Conservation (phyloP, 2,329 filamentous ascomycete species). For the Thyridium curvatum region DNA sequence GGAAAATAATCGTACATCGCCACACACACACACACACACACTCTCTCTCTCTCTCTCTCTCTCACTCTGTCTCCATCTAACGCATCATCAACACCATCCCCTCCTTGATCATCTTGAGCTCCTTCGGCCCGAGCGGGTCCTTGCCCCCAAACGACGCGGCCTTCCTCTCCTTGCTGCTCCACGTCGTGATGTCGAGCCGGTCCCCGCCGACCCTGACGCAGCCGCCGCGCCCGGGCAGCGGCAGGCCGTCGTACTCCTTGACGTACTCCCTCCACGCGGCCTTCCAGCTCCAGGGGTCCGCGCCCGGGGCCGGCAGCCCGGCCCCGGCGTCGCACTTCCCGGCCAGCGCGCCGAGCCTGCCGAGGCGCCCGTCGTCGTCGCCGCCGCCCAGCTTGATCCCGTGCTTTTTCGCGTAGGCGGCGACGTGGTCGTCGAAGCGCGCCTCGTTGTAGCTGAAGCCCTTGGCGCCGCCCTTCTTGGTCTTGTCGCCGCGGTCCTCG, state of each 20-base stretch:
- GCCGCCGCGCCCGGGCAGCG: not conserved
- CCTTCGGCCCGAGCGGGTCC: constrained; percentile 25
- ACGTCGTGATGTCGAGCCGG: constrained; percentile 26
- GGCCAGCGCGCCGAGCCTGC: constrained; percentile 9
- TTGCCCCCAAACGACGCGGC: constrained; percentile 19
- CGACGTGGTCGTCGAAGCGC: constrained; percentile 21
- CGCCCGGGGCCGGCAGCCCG: constrained; percentile 16
- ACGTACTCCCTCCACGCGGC: constrained; percentile 14
- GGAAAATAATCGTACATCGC: too few relatives aligned
- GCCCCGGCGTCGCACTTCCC: constrained; percentile 12
- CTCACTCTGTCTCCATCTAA: too few relatives aligned
- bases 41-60: too few relatives aligned
- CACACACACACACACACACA: too few relatives aligned
- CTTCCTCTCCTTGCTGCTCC: constrained; percentile 24
- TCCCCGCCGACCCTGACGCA: constrained; percentile 27
- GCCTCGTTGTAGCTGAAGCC: constrained; percentile 12
- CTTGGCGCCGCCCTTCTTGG: constrained; percentile 9
- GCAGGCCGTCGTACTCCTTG: constrained; percentile 5
- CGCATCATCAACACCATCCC: constrained; percentile 23
- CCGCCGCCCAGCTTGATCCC: constrained; percentile 19
- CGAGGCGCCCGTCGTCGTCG: constrained; percentile 16
- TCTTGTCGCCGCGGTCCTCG: constrained; percentile 9
- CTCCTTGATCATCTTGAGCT: constrained; percentile 26
- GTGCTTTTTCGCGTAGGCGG: constrained; percentile 25
- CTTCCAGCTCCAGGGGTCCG: constrained; percentile 19